These are phyloP conservation scores for Cryptosporidium ryanae DNA, from an alignment of 169 alveolate genomes.

Conservation along the genomic window DNA sequence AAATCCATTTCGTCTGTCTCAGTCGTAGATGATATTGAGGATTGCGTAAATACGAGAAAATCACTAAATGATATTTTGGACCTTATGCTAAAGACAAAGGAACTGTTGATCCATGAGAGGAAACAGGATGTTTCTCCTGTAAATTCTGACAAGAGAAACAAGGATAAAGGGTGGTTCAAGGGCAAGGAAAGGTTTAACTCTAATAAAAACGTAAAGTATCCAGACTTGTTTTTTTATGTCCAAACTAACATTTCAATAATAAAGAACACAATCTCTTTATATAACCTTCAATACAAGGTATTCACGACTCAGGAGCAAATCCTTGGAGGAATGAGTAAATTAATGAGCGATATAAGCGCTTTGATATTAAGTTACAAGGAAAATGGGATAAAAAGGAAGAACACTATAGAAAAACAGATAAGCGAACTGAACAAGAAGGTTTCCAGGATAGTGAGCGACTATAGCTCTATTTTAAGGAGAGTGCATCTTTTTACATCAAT, in stretches of 20 bases:
- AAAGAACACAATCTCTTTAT: slow-evolving; percentile 28
- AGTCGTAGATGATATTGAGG: slow-evolving; percentile 35
- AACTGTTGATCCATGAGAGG: not conserved
- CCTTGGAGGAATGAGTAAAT: slow-evolving; percentile 12
- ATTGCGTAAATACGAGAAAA: slow-evolving; percentile 31
- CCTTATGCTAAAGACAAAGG: slow-evolving; percentile 39
- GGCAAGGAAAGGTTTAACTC: not conserved
- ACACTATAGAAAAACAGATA: slow-evolving; percentile 12
- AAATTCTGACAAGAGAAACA: not conserved
- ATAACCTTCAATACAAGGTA: slow-evolving; percentile 26
- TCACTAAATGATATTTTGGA: slow-evolving; percentile 27
- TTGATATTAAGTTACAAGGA: slow-evolving; percentile 7
- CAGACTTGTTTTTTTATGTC: slow-evolving; percentile 28
- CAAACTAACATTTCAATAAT: slow-evolving; percentile 49
- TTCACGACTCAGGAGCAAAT: slow-evolving; percentile 33
- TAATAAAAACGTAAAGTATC: slow-evolving; percentile 3
- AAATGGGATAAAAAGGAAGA: not conserved
- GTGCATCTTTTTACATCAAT: slow-evolving; percentile 6
- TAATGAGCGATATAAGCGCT: slow-evolving; percentile 13
- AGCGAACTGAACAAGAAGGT: slow-evolving; percentile 12
- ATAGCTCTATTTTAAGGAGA: slow-evolving; percentile 30
- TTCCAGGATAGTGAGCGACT: slow-evolving; percentile 18
- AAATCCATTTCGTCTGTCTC: slow-evolving; percentile 46
- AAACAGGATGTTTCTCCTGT: not conserved
- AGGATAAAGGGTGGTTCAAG: not conserved